Evolutionary conservation across 345 rosid species (phyloP).

Genomic region (Murraya koenigii): DNA sequence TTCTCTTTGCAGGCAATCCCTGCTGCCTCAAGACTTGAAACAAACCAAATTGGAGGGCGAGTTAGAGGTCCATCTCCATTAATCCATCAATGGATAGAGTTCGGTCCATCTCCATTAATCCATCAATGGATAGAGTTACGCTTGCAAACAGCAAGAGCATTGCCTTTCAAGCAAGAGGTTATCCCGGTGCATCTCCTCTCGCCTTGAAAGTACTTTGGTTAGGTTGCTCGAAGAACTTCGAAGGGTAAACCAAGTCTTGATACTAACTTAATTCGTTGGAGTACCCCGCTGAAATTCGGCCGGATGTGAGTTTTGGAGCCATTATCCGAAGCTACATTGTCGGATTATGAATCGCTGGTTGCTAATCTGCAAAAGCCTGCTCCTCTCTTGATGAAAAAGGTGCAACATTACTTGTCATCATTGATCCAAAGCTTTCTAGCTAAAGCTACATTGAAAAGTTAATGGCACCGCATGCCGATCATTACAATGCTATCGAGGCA

Average conservation of each 20-base stretch:
- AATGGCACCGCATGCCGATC: not conserved
- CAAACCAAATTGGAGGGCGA: slow-evolving; percentile 61
- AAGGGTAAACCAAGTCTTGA: slow-evolving; percentile 59
- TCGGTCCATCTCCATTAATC: slow-evolving; percentile 84
- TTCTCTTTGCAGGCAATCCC: slow-evolving; percentile 57
- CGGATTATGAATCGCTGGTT: slow-evolving; percentile 53
- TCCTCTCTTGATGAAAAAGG: slow-evolving; percentile 21
- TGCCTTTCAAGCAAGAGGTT: slow-evolving; percentile 72
- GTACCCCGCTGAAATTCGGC: slow-evolving; percentile 63
- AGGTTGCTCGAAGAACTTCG: slow-evolving; percentile 28
- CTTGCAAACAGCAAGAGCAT: slow-evolving; percentile 74
- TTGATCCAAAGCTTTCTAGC: slow-evolving; percentile 6
- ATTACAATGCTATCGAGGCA: not conserved
- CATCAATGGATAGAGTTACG: slow-evolving; percentile 95
- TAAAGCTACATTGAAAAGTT: slow-evolving; percentile 19
- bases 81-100: slow-evolving; percentile 87
- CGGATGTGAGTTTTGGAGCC: slow-evolving; percentile 84
- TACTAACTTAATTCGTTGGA: slow-evolving; percentile 69
- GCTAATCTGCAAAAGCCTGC: slow-evolving; percentile 37
- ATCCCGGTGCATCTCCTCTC: slow-evolving; percentile 71
- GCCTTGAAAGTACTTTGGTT: slow-evolving; percentile 34
- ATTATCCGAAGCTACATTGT: slow-evolving; percentile 50
- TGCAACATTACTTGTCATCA: slow-evolving; percentile 10
- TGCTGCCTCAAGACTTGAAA: slow-evolving; percentile 51
- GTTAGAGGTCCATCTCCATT: slow-evolving; percentile 82